Percentiles rank a stretch among this genome's conserved stretches.
phyloP scores from a whole-genome alignment of 805 yeast genomes.

The Candida xiaguanensis region DNA sequence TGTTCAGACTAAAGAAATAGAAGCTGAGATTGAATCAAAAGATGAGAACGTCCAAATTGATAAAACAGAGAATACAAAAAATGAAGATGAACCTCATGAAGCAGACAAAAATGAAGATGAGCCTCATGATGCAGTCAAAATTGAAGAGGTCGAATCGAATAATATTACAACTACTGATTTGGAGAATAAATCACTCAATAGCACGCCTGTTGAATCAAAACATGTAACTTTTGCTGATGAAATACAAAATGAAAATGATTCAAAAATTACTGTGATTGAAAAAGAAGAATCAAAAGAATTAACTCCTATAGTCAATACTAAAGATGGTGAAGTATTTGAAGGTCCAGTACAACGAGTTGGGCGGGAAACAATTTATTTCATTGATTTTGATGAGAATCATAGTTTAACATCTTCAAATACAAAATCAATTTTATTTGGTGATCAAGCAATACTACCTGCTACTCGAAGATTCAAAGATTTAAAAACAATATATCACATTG shows the following conservation, averaged over 20 bases:
- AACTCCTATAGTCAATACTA: slow-evolving; percentile 8
- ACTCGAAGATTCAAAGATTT: slow-evolving; percentile 51
- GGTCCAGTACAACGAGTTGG: slow-evolving; percentile 69
- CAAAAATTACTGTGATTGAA: background rate
- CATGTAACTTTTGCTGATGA: slow-evolving; percentile 24
- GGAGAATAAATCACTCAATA: background rate
- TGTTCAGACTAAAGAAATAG: too few species aligned
- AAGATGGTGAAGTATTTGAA: slow-evolving; percentile 37
- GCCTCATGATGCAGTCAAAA: too few species aligned
- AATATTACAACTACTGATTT: background rate
- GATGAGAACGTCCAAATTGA: too few species aligned
- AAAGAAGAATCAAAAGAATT: slow-evolving; percentile 6
- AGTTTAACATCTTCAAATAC: slow-evolving; percentile 26
- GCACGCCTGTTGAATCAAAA: slow-evolving; percentile 6
- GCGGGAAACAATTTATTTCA: slow-evolving; percentile 50
- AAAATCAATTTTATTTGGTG: slow-evolving; percentile 52
- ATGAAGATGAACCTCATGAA: too few species aligned
- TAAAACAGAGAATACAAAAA: too few species aligned
- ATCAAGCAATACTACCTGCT: slow-evolving; percentile 50
- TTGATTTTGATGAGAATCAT: slow-evolving; percentile 42
- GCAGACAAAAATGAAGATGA: too few species aligned
- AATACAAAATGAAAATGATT: slow-evolving; percentile 4
- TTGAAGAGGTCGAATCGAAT: background rate
- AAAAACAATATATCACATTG: slow-evolving; percentile 47
- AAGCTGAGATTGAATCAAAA: too few species aligned